phyloP scores from a whole-genome alignment of 2,329 filamentous ascomycete genomes.

The Apiospora phragmitis region DNA sequence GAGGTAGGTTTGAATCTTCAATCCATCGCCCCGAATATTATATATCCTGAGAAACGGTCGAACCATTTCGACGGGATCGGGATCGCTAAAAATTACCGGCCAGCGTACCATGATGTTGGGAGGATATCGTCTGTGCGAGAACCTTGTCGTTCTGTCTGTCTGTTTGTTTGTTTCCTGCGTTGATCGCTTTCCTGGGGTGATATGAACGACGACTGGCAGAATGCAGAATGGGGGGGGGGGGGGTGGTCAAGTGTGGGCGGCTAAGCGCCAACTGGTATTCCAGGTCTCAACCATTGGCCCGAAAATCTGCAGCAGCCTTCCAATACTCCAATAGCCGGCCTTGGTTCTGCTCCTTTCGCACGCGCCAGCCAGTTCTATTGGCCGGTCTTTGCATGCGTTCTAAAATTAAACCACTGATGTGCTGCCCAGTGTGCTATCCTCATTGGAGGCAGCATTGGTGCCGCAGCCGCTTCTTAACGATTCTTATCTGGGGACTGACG shows the following conservation, averaged over 20 bases:
- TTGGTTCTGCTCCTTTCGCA: slow-evolving; percentile 15
- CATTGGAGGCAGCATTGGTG: slow-evolving; percentile 27
- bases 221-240: neutral
- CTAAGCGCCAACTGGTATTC: slow-evolving; percentile 30
- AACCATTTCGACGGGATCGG: neutral
- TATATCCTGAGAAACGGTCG: neutral
- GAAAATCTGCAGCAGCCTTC: slow-evolving; percentile 23
- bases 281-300: slow-evolving; percentile 27
- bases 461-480: slow-evolving; percentile 18
- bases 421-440: slow-evolving; percentile 17
- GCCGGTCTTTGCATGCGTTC: slow-evolving; percentile 21
- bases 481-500: slow-evolving; percentile 17
- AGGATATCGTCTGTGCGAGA: neutral
- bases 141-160: neutral
- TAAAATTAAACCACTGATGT: slow-evolving; percentile 31
- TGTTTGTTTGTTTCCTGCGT: neutral
- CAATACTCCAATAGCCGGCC: slow-evolving; percentile 25
- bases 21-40: neutral
- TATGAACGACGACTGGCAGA: neutral
- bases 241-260: neutral
- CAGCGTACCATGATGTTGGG: neutral
- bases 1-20: neutral
- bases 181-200: neutral
- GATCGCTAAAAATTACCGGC: neutral
- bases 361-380: slow-evolving; percentile 26